These are phyloP conservation scores for Colletotrichum higginsianum DNA, from an alignment of 2,329 filamentous ascomycete genomes.

Conservation along the genomic window DNA sequence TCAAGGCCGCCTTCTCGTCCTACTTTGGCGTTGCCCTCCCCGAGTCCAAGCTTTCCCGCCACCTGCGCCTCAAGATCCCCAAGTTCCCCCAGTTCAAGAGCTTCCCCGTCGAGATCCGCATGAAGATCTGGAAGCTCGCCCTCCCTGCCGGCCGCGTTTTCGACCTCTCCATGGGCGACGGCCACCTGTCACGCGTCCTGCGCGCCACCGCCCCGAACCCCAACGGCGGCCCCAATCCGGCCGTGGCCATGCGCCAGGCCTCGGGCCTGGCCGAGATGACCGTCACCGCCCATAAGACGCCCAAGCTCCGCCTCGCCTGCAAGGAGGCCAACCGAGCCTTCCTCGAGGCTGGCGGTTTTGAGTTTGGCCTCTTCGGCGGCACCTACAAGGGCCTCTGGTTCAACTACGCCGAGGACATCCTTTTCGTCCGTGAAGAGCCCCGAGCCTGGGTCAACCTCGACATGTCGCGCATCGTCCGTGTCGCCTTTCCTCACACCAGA, in stretches of 20 bases:
- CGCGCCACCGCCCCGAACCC: constrained; percentile 7
- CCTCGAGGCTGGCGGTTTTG: constrained; percentile 33
- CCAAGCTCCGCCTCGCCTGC: constrained; percentile 39
- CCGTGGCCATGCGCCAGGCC: constrained; percentile 12
- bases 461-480: constrained; percentile 33
- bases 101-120: constrained; percentile 41
- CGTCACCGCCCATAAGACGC: constrained; percentile 35
- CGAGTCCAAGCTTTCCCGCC: constrained; percentile 14
- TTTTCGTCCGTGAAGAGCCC: constrained; percentile 28
- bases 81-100: constrained; percentile 35
- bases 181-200: constrained; percentile 34
- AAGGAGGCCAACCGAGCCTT: constrained; percentile 38
- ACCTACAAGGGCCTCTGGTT: constrained; percentile 41
- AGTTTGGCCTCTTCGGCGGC: constrained; percentile 40
- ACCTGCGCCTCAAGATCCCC: constrained; percentile 10
- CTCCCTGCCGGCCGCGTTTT: constrained; percentile 39
- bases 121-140: constrained; percentile 43
- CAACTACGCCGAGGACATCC: constrained; percentile 40
- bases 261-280: constrained; percentile 34
- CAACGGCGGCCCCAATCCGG: constrained; percentile 16
- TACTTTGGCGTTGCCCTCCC: constrained; percentile 23
- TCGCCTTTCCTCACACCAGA: constrained; percentile 35
- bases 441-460: constrained; percentile 34
- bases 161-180: constrained; percentile 27
- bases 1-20: constrained; percentile 10